phyloP scores from a whole-genome alignment of 176 grass and related monocot species.

The Bolboschoenus planiculmis region DNA sequence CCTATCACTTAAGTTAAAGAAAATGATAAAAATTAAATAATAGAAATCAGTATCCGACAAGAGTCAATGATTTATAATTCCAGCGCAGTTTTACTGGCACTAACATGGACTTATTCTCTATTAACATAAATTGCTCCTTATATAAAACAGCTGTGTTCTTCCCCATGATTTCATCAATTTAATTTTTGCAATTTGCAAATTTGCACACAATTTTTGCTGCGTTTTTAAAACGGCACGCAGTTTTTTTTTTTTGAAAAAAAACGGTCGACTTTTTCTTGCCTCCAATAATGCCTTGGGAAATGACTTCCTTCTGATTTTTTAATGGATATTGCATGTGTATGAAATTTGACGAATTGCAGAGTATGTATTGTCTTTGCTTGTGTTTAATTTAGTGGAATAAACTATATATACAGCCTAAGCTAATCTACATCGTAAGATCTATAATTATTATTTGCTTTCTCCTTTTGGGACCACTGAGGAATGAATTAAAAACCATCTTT shows the following conservation, averaged over 20 bases:
- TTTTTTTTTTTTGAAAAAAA: background rate
- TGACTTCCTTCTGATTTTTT: background rate
- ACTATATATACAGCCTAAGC: background rate
- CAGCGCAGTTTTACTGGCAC: conserved; percentile 2
- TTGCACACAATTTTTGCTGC: background rate
- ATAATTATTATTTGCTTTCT: background rate
- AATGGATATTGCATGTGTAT: background rate
- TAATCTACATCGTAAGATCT: background rate
- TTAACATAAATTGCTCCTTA: background rate
- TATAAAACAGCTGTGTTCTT: background rate
- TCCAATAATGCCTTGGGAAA: background rate
- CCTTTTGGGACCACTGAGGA: background rate
- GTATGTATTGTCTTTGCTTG: background rate
- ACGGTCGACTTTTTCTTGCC: no score
- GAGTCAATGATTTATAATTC: background rate
- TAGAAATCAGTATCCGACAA: background rate
- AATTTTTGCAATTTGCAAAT: background rate
- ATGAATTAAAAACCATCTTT: background rate
- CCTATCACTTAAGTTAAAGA: no score
- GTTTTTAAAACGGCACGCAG: background rate
- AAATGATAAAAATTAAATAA: background rate
- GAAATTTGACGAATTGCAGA: background rate
- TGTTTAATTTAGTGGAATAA: background rate
- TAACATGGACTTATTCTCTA: background rate
- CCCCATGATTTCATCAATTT: background rate